Conservation (phyloP, 768 basidiomycete species). For the Hypholoma sublateritium region DNA sequence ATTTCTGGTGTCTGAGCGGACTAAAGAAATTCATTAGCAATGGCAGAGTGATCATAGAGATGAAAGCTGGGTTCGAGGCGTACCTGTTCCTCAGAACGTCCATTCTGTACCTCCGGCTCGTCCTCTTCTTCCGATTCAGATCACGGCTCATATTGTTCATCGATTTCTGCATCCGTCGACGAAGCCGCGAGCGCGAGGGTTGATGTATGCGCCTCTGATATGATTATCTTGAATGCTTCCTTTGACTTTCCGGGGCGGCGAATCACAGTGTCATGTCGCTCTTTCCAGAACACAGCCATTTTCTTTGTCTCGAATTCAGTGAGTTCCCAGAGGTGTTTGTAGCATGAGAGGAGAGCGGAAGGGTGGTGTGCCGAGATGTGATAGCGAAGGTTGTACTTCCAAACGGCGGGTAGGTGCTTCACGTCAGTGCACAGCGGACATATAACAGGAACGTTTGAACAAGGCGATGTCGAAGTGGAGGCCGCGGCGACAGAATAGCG, state of each 20-base stretch:
- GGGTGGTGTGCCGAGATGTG: constrained; percentile 24
- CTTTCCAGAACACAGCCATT: constrained; percentile 21
- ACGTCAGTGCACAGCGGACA: too few species aligned
- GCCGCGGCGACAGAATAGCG: too few species aligned
- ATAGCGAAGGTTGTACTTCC: neutral
- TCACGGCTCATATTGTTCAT: neutral
- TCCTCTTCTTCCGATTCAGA: too few species aligned
- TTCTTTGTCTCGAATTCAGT: constrained; percentile 14
- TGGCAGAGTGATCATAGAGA: too few species aligned
- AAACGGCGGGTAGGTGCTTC: too few species aligned
- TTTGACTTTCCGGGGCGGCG: constrained; percentile 14
- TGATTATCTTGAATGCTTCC: neutral
- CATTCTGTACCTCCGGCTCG: too few species aligned
- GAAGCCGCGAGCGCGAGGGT: neutral
- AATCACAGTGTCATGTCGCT: constrained; percentile 4
- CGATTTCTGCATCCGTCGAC: neutral
- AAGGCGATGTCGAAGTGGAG: too few species aligned
- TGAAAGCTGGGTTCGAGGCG: too few species aligned
- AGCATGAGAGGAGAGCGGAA: constrained; percentile 16
- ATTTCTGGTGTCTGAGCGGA: too few species aligned
- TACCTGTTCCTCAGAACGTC: too few species aligned
- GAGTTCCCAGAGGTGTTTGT: constrained; percentile 15
- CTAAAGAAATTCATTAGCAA: too few species aligned
- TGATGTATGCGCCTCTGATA: neutral
- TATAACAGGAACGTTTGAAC: too few species aligned